Conservation (phyloP, 768 basidiomycete genomes). For the Hebeloma cylindrosporum region DNA sequence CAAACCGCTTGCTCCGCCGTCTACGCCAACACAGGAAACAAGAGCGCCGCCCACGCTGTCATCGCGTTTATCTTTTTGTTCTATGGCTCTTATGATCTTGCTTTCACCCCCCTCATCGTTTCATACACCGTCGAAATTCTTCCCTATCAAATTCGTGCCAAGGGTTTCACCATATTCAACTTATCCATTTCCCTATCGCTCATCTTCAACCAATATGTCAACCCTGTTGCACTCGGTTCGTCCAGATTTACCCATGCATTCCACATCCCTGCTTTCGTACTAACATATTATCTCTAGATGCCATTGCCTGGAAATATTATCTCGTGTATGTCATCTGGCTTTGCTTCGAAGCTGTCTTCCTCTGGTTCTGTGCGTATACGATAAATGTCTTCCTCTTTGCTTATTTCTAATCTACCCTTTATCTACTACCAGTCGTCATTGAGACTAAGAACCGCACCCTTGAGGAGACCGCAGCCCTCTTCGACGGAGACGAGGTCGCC, state of each 20-base stretch:
- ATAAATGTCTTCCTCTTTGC: neutral
- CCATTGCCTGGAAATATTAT: conserved; percentile 77
- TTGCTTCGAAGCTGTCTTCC: conserved; percentile 60
- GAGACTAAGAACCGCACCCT: conserved; percentile 75
- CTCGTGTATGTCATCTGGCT: conserved; percentile 76
- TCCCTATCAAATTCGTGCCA: conserved; percentile 79
- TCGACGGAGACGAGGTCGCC: conserved; percentile 65
- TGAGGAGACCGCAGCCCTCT: conserved; percentile 80
- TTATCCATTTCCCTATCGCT: conserved; percentile 76
- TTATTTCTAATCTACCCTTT: conserved; percentile 7
- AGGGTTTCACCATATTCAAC: conserved; percentile 82
- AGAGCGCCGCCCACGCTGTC: conserved; percentile 62
- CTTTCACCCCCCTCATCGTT: conserved; percentile 85
- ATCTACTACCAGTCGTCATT: conserved; percentile 41
- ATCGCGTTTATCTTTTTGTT: conserved; percentile 85
- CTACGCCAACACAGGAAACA: conserved; percentile 43
- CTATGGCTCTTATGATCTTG: conserved; percentile 77
- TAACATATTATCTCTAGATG: conserved; percentile 22
- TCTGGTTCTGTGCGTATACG: conserved; percentile 52
- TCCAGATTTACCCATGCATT: neutral
- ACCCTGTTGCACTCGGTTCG: conserved; percentile 69
- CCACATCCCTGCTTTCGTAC: neutral
- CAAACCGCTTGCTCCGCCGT: conserved; percentile 68
- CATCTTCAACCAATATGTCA: conserved; percentile 89
- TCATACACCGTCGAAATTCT: conserved; percentile 89